A percentile compares a stretch with the other conserved stretches of the same genome.
Conservation (phyloP, 306 rosid species). For the Prunus kanzakura region DNA sequence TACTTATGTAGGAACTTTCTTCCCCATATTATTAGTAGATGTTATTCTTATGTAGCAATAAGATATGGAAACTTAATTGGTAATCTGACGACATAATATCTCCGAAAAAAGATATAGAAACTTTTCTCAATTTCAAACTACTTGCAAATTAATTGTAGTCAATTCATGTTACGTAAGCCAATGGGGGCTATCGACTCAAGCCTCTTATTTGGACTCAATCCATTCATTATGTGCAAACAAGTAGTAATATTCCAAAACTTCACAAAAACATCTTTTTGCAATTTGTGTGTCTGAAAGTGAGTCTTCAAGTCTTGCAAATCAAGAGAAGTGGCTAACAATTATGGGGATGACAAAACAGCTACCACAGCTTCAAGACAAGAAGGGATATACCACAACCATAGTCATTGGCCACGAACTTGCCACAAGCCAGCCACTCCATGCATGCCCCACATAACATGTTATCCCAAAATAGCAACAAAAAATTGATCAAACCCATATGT, state of each 20-base stretch:
- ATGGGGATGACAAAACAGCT: conserved; percentile 14
- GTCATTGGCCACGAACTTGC: background rate
- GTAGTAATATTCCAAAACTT: background rate
- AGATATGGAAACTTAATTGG: too few species aligned
- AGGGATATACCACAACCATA: conserved; percentile 10
- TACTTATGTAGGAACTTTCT: too few species aligned
- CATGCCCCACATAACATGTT: background rate
- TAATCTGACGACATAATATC: too few species aligned
- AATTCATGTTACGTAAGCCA: too few species aligned
- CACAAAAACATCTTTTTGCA: background rate
- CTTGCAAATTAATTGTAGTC: too few species aligned
- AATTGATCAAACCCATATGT: too few species aligned
- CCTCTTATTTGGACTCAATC: background rate
- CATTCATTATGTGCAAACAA: background rate
- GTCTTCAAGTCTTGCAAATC: conserved; percentile 10
- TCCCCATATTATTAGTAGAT: too few species aligned
- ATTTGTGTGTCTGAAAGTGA: conserved; percentile 21
- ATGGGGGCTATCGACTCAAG: too few species aligned
- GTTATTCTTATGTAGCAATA: too few species aligned
- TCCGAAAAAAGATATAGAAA: too few species aligned
- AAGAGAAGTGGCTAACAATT: conserved; percentile 36
- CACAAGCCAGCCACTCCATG: background rate
- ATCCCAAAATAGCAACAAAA: too few species aligned
- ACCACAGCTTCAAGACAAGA: conserved; percentile 11
- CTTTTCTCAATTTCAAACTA: too few species aligned